Base-by-base conservation (phyloP, 1,284 basidiomycete genomes). In the Ceratobasidium sp. region DNA sequence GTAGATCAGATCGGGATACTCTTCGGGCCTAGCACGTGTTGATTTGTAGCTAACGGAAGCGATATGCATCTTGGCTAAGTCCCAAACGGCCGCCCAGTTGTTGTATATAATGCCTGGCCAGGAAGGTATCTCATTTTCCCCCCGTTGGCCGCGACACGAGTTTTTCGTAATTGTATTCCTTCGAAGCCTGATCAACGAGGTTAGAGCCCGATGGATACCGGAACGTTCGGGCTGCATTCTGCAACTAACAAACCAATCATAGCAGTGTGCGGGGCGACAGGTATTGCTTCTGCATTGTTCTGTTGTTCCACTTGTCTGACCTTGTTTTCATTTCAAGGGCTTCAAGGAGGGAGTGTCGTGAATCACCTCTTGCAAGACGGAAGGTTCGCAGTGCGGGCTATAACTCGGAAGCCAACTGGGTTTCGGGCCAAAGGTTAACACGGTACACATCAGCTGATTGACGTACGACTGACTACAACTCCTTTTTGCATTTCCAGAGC, bases 201-300 rank as follows among this genome's bases (percentile, higher is more conserved):
- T 40, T 10, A 17, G 38, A 40, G 17, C 38, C 8, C 17, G 38
- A 8, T 40, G 38, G 17, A 40, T 40, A 17, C 38, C 8, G n/a
- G n/a, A n/a, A n/a, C n/a, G n/a, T n/a, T n/a, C n/a, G 13, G n/a
- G 31, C 6, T n/a, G 12, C 4, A 10, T 57, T 40, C 27, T 4
- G 15, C 20, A 20, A 38, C 25, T 3, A 20, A 29, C 13, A 60
- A 45, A 32, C 56, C 56, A 12, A 60, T 60, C 42, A 60, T 60
- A 29, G 56, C 56, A 22, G 56, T 60, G 5, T 60, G 56, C 20
- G 56, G 56, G 27, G 38, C 56, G 8, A 60, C 56, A n/a, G 56
- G 56, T 60, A 20, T n/a, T 25, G 22, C 29, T 53, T 13, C n/a
- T n/a, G n/a, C n/a, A n/a, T 29, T 6, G 29, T 29, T 32, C 10